Conservation (phyloP, 768 basidiomycete species). For the Hypholoma fasciculare region DNA sequence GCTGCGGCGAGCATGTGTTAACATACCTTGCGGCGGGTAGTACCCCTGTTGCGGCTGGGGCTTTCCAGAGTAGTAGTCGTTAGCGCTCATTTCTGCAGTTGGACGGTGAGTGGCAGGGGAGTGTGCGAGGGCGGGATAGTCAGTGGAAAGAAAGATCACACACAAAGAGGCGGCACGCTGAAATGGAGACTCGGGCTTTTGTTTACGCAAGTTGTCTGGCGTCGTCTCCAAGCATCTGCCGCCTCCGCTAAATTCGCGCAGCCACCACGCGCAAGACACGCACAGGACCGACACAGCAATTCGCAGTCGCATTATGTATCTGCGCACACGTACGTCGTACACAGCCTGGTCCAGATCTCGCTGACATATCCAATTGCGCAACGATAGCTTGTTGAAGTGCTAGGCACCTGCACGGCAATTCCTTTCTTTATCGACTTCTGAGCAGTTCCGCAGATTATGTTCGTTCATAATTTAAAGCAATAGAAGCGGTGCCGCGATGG, state of each 20-base stretch:
- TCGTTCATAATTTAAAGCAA: too few species aligned
- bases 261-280: background rate
- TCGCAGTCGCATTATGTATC: background rate
- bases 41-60: conserved; percentile 49
- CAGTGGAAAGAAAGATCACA: conserved; percentile 2
- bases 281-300: background rate
- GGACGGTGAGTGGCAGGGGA: conserved; percentile 9
- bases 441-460: too few species aligned
- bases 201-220: conserved; percentile 10
- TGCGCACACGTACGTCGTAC: background rate
- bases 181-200: background rate
- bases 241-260: conserved; percentile 2
- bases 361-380: background rate
- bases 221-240: background rate
- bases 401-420: too few species aligned
- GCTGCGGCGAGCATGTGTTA: conserved; percentile 1
- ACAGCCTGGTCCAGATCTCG: background rate
- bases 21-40: conserved; percentile 39
- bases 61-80: conserved; percentile 62
- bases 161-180: background rate
- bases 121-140: conserved; percentile 1
- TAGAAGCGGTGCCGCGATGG: too few species aligned
- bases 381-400: background rate
- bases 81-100: conserved; percentile 57
- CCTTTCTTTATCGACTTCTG: too few species aligned